Conservation (phyloP, 257 asterid genomes). For the Prunella vulgaris region DNA sequence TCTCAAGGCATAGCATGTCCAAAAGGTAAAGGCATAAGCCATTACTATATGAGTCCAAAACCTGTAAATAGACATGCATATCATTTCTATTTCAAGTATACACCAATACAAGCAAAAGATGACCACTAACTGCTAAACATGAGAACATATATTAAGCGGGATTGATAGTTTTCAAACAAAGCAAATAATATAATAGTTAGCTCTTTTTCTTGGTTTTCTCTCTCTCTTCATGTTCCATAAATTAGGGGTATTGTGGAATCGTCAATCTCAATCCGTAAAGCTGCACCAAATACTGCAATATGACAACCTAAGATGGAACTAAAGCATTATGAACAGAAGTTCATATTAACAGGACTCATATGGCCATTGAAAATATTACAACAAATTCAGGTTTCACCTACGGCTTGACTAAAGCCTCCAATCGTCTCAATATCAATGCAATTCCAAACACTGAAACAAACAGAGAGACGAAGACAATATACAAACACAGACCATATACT, state of each 20-base stretch:
- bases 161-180: background rate
- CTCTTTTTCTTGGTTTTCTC: background rate
- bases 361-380: background rate
- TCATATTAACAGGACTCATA: background rate
- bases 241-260: background rate
- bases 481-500: background rate
- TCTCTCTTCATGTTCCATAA: background rate
- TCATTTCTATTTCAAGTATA: conserved; percentile 19
- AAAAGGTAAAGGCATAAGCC: conserved; percentile 81
- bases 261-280: background rate
- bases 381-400: background rate
- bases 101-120: conserved; percentile 11
- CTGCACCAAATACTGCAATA: background rate
- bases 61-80: conserved; percentile 38
- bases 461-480: background rate
- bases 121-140: background rate
- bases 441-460: background rate
- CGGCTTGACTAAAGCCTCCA: background rate
- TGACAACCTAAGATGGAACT: background rate
- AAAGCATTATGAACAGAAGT: background rate
- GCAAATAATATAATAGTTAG: background rate
- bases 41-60: conserved; percentile 86
- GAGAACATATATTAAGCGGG: background rate
- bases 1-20: conserved; percentile 74
- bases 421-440: background rate